Percentiles rank a stretch among this genome's conserved stretches.
These are phyloP conservation scores for Solanum ossicruentum DNA, from an alignment of 257 asterid species.

Conservation along the genomic window DNA sequence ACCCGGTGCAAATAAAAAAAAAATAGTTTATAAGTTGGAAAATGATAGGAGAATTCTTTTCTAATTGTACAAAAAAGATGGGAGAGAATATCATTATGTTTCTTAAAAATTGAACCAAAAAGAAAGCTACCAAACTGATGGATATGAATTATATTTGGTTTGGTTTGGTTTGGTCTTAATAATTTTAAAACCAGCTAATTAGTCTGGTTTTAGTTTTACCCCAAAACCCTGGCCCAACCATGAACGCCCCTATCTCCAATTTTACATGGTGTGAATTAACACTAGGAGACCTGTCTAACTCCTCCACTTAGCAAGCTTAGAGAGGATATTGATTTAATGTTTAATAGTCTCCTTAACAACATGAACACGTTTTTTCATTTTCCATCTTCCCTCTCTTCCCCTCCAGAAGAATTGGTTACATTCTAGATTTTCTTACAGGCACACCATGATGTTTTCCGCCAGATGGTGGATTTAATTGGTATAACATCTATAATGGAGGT, in stretches of 20 bases:
- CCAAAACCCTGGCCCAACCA: background rate
- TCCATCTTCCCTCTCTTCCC: background rate
- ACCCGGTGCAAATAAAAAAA: no score
- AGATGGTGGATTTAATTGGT: conserved; percentile 95
- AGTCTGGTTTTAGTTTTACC: background rate
- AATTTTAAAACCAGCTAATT: background rate
- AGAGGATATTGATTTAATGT: background rate
- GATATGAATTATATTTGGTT: background rate
- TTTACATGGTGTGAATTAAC: background rate
- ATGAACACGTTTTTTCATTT: background rate
- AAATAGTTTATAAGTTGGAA: background rate
- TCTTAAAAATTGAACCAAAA: background rate
- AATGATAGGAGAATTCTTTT: background rate
- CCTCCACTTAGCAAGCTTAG: background rate
- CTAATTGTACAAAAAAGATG: background rate
- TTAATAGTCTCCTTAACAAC: background rate
- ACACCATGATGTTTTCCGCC: conserved; percentile 72
- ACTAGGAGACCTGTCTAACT: background rate
- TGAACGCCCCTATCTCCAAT: background rate
- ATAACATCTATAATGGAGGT: conserved; percentile 99
- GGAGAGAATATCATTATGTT: background rate
- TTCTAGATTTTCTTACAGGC: conserved; percentile 29
- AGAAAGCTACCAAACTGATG: background rate
- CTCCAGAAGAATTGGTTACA: background rate
- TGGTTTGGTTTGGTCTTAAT: background rate